These are phyloP conservation scores for Orychophragmus violaceus DNA, from an alignment of 345 rosid species.

Conservation along the genomic window DNA sequence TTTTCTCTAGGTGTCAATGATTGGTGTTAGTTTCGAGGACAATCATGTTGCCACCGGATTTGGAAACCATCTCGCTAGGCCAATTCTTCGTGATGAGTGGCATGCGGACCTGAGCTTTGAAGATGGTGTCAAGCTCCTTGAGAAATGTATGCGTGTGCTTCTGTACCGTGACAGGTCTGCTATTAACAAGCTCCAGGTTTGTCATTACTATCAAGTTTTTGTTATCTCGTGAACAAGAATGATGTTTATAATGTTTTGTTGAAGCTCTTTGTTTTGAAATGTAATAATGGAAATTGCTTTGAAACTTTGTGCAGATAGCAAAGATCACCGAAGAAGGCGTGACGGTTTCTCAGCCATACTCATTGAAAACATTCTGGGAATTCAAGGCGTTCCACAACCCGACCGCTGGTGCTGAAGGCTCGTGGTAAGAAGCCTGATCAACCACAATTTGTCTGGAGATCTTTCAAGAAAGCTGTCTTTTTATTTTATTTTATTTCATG, in stretches of 20 bases:
- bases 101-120: conserved; percentile 77
- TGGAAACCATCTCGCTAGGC: conserved; percentile 95
- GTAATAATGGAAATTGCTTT: not conserved
- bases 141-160: conserved; percentile 98
- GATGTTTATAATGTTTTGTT: not conserved
- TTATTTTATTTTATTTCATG: not conserved
- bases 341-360: conserved; percentile 78
- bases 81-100: conserved; percentile 96
- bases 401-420: conserved; percentile 79
- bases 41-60: conserved; percentile 93
- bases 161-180: conserved; percentile 97
- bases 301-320: conserved; percentile 57
- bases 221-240: not conserved
- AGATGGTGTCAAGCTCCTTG: conserved; percentile 86
- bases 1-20: conserved; percentile 67
- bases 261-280: not conserved
- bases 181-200: conserved; percentile 92
- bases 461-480: not conserved
- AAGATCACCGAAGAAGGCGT: conserved; percentile 88
- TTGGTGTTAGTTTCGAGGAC: conserved; percentile 92
- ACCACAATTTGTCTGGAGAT: not conserved
- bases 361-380: conserved; percentile 88
- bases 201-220: not conserved
- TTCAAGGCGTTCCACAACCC: conserved; percentile 80
- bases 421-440: conserved; percentile 52